phyloP scores from a whole-genome alignment of 441 rosid genomes.

The Omphalea diandra region DNA sequence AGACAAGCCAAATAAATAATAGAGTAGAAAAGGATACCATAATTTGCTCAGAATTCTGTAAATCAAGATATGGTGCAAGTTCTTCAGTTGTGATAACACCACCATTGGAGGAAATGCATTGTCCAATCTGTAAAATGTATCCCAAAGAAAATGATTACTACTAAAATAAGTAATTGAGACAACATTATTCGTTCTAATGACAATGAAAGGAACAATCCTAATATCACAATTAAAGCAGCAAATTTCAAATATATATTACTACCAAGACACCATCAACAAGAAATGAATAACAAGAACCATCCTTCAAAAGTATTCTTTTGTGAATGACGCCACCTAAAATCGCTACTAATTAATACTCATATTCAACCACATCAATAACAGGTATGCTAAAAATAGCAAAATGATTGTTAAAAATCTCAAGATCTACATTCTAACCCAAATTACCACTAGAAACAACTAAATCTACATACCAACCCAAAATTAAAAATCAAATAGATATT shows the following conservation, averaged over 20 bases:
- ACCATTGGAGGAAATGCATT: not conserved
- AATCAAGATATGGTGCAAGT: constrained; percentile 96
- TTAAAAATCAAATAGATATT: not conserved
- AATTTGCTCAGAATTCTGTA: constrained; percentile 43
- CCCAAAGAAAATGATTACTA: constrained; percentile 4
- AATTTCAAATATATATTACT: not conserved
- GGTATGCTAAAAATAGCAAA: not conserved
- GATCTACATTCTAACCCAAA: not conserved
- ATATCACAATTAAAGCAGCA: not conserved
- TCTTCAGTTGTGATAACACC: constrained; percentile 94
- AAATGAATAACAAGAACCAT: not conserved
- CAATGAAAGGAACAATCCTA: not conserved
- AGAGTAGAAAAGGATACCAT: constrained; percentile 39
- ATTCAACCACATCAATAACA: not conserved
- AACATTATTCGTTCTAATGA: not conserved
- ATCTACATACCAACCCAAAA: not conserved
- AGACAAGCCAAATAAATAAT: constrained; percentile 24
- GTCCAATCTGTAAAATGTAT: constrained; percentile 29
- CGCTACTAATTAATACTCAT: not conserved
- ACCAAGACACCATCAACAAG: constrained; percentile 7
- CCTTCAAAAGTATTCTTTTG: not conserved
- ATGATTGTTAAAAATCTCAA: not conserved
- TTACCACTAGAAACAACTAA: not conserved
- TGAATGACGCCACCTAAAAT: not conserved
- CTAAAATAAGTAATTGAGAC: not conserved